A percentile compares a stretch with the other conserved stretches of the same genome.
Evolutionary conservation across 371 early-diverging fungal species (phyloP).

Genomic region (Furculomyces boomerangus): DNA sequence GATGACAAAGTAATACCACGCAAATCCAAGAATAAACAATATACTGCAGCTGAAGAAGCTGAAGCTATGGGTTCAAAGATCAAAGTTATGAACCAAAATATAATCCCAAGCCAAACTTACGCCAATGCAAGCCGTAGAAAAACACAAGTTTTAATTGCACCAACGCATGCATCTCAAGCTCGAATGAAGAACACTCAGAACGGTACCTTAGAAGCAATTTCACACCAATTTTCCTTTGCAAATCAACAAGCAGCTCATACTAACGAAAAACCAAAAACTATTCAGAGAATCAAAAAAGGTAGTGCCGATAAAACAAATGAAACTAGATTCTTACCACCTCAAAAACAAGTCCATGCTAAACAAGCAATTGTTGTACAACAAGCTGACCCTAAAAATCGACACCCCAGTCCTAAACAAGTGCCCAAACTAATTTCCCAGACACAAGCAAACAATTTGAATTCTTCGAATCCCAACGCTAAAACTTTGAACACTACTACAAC

Average conservation of each 20-base stretch:
- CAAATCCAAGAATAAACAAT: conserved; percentile 1
- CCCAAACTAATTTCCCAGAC: neutral
- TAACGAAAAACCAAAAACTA: neutral
- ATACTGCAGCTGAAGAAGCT: conserved; percentile 19
- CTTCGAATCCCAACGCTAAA: neutral
- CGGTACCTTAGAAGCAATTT: conserved; percentile 6
- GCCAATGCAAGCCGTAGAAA: conserved; percentile 23
- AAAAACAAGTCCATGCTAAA: neutral
- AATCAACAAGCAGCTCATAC: neutral
- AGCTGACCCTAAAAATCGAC: neutral
- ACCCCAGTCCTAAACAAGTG: neutral
- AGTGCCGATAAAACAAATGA: neutral
- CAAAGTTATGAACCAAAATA: conserved; percentile 11
- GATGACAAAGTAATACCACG: conserved; percentile 2
- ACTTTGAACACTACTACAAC: neutral
- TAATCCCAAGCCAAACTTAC: conserved; percentile 10
- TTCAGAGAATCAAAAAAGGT: neutral
- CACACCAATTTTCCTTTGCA: neutral
- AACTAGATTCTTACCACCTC: neutral
- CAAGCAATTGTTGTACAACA: neutral
- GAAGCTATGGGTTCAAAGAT: conserved; percentile 18
- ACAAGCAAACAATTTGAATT: neutral
- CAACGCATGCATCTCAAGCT: conserved; percentile 22
- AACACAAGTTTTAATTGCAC: conserved; percentile 18
- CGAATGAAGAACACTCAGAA: conserved; percentile 18